Conservation (phyloP, 805 yeast species). For the Myxozyma udenii region DNA sequence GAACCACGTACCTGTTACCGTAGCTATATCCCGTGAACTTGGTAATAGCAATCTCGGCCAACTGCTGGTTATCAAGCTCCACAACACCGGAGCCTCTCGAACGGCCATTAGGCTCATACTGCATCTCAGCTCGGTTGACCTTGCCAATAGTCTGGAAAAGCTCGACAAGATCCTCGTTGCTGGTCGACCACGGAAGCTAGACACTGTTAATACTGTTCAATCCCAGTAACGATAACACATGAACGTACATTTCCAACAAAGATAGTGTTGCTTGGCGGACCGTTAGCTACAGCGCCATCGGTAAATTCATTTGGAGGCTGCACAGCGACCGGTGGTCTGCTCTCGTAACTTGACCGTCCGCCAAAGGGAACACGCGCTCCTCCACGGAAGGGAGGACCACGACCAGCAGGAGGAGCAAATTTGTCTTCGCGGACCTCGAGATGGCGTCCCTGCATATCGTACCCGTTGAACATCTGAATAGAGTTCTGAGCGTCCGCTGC, state of each 20-base stretch:
- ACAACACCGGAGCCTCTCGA: constrained; percentile 86
- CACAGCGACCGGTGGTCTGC: constrained; percentile 7
- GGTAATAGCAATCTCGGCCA: constrained; percentile 70
- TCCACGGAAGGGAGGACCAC: constrained; percentile 5
- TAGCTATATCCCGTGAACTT: constrained; percentile 77
- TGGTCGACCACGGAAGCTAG: constrained; percentile 78
- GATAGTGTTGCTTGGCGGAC: constrained; percentile 58
- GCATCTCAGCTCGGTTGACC: constrained; percentile 73
- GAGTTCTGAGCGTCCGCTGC: constrained; percentile 71
- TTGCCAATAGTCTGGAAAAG: constrained; percentile 80
- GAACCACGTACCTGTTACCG: constrained; percentile 60
- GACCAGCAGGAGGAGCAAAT: constrained; percentile 25
- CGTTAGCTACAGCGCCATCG: constrained; percentile 60
- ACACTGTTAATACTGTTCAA: no score
- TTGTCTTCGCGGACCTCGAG: constrained; percentile 78
- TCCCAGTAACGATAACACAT: neutral
- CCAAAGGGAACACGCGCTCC: constrained; percentile 15
- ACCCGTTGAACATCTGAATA: constrained; percentile 64
- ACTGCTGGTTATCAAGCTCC: constrained; percentile 59
- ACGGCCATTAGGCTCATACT: constrained; percentile 56
- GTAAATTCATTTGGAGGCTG: constrained; percentile 50
- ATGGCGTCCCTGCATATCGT: constrained; percentile 68
- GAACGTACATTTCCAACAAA: constrained; percentile 55
- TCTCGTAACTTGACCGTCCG: neutral
- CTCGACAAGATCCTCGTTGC: constrained; percentile 76